phyloP scores from a whole-genome alignment of 306 rosid species.

The Geum urbanum region DNA sequence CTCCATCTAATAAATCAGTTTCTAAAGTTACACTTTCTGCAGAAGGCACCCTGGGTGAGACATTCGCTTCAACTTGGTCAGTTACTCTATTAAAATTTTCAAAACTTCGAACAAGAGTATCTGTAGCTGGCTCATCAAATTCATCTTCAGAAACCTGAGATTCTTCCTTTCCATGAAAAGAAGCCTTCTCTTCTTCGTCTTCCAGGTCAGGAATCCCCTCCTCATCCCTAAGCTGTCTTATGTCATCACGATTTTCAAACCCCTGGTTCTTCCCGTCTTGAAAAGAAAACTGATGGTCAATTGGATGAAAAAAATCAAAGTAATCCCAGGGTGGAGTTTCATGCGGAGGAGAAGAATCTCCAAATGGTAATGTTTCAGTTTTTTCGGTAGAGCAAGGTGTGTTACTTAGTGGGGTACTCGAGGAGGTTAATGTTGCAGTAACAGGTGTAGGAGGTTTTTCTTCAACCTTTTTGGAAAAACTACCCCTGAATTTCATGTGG shows the following conservation, averaged over 20 bases:
- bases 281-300: constrained; percentile 64
- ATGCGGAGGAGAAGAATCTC: constrained; percentile 51
- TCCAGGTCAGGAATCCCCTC: constrained; percentile 69
- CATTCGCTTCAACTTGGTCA: constrained; percentile 41
- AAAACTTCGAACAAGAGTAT: constrained; percentile 60
- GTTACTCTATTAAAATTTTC: constrained; percentile 65
- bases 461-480: constrained; percentile 54
- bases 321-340: constrained; percentile 81
- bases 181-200: constrained; percentile 60
- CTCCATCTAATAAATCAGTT: constrained; percentile 44
- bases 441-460: constrained; percentile 55
- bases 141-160: constrained; percentile 75
- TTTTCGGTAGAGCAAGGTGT: constrained; percentile 36
- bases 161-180: constrained; percentile 51
- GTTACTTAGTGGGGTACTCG: constrained; percentile 37
- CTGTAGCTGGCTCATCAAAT: constrained; percentile 71
- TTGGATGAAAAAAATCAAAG: constrained; percentile 72
- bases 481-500: constrained; percentile 60
- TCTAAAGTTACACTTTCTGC: constrained; percentile 45
- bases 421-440: constrained; percentile 59
- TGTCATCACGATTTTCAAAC: constrained; percentile 43
- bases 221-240: constrained; percentile 49
- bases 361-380: constrained; percentile 42
- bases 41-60: constrained; percentile 34
- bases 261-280: constrained; percentile 58